Base-by-base conservation (phyloP, 2,329 filamentous ascomycete species). In the Cladorrhinum sp. region DNA sequence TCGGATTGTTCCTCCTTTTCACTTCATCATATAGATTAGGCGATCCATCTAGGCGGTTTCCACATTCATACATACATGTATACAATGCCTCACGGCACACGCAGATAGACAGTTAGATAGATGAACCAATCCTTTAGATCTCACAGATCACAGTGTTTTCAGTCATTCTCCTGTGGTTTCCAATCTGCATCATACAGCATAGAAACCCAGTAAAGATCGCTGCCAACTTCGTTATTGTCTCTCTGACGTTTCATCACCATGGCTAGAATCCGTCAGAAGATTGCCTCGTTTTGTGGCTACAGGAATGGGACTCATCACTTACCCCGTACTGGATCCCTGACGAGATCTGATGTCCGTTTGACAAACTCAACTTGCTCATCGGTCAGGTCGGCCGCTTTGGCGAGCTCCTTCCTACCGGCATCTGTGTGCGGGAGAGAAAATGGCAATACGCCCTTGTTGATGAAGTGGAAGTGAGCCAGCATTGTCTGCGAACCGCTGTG, bases 191-290 rank as follows among this genome's bases (percentile, higher is more conserved):
- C 64, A 39, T 57, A 67, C 3, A 67, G 64, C 62, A 64, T 64
- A n/a, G 65, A 64, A 20, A 66, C 28, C 65, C 65, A 67, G 36
- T 66, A 67, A 28, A 67, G 46, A 52, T 66, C 65, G 28, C 64
- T 50, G 16, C 64, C 64, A 14, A 62, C 63, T 8, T 60, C 52
- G 16, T 30, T 26, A 0, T 24, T 42, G 12, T 64, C 55, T 18
- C 64, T 56, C 10, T 42, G 58, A 9, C 51, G 18, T 28, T 28
- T 62, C 52, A 64, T 65, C 12, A 20, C 30, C 6, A 56, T 28
- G 8, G 30, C 61, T 63, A 28, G 10, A 30, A 30, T 9, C 14
- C 1, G 36, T 21, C 26, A 14, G 26, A 7, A 26, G n/a, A 10
- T 7, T n/a, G n/a, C n/a, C n/a, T n/a, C n/a, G n/a, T 28, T 28